These are phyloP conservation scores for Graphilbum sp. DNA, from an alignment of 2,329 filamentous ascomycete species.

Conservation along the genomic window DNA sequence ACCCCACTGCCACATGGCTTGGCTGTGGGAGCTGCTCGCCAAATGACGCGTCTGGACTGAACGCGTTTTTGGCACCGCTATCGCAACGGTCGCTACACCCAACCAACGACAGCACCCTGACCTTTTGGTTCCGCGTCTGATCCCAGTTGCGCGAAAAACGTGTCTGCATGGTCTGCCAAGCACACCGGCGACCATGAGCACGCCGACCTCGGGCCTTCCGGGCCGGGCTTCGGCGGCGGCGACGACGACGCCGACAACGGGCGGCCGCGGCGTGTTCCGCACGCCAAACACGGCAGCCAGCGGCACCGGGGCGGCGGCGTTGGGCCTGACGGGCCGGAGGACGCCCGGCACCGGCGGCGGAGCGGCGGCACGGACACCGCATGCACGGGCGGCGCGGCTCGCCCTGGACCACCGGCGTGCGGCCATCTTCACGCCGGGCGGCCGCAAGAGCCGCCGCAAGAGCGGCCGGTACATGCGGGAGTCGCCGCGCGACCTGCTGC, in stretches of 20 bases:
- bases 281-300: constrained; percentile 5
- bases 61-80: too few species aligned
- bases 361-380: constrained; percentile 36
- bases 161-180: too few species aligned
- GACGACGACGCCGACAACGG: constrained; percentile 1
- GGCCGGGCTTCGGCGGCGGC: not conserved
- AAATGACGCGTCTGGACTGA: too few species aligned
- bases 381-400: constrained; percentile 42
- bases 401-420: constrained; percentile 42
- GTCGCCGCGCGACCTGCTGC: constrained; percentile 35
- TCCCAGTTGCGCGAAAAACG: too few species aligned
- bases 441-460: constrained; percentile 30
- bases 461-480: constrained; percentile 40
- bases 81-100: too few species aligned
- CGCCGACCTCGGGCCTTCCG: not conserved
- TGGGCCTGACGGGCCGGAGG: constrained; percentile 14
- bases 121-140: too few species aligned
- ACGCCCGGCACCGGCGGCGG: constrained; percentile 20
- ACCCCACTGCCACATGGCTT: not conserved
- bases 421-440: constrained; percentile 41
- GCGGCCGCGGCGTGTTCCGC: constrained; percentile 1
- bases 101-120: not conserved
- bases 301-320: constrained; percentile 6
- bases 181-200: not conserved
- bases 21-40: too few species aligned